Conservation (phyloP, 306 rosid species). For the Inga leiocalycina region DNA sequence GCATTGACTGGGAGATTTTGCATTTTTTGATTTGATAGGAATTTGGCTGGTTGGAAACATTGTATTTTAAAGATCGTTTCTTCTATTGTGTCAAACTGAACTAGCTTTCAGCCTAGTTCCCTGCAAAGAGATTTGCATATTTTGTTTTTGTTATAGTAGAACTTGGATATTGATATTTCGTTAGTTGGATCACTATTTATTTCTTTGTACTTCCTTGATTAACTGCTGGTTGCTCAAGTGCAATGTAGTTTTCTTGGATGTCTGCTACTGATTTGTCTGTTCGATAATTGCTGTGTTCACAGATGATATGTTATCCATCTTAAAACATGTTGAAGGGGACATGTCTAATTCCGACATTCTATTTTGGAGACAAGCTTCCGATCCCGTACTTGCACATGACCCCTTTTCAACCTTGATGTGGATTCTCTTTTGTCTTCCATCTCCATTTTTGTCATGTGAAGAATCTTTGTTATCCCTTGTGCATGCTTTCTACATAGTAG, state of each 20-base stretch:
- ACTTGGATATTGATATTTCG: background rate
- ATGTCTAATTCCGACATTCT: conserved; percentile 53
- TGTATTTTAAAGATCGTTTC: conserved; percentile 23
- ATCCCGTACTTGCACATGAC: conserved; percentile 81
- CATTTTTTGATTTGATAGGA: conserved; percentile 7
- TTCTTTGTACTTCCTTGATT: conserved; percentile 6
- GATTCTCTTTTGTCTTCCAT: conserved; percentile 90
- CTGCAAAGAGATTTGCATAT: conserved; percentile 15
- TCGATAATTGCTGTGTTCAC: conserved; percentile 35
- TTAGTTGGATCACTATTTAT: conserved; percentile 1
- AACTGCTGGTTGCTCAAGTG: background rate
- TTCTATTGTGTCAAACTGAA: conserved; percentile 1
- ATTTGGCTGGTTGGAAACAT: background rate
- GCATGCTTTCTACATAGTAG: conserved; percentile 79
- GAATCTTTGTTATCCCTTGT: conserved; percentile 81
- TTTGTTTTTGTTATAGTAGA: background rate
- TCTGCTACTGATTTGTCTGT: conserved; percentile 24
- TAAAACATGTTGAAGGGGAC: conserved; percentile 55
- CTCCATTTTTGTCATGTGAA: conserved; percentile 78
- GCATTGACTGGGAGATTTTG: background rate
- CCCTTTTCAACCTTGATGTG: conserved; percentile 97
- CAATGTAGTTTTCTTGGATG: background rate
- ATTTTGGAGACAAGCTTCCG: conserved; percentile 82
- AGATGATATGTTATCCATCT: conserved; percentile 63
- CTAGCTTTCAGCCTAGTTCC: background rate